These are phyloP conservation scores for Centrapalus pauciflorus DNA, from an alignment of 129 eudicot genomes.

Conservation along the genomic window DNA sequence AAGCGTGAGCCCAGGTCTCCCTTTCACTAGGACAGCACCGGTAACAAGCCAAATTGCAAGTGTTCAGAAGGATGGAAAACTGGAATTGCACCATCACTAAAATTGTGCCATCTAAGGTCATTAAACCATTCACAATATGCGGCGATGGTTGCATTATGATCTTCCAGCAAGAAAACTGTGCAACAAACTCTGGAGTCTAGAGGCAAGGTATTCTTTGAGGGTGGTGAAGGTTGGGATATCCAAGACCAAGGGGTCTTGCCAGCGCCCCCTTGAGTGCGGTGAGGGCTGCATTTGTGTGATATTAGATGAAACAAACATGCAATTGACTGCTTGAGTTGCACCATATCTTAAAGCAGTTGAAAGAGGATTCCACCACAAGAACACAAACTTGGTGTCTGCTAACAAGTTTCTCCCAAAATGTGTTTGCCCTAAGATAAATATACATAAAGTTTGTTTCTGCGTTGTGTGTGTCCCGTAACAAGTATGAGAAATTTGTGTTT, in stretches of 20 bases:
- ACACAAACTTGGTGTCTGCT: background rate
- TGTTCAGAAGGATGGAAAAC: constrained; percentile 32
- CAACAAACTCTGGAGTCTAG: no score
- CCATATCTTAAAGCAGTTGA: no score
- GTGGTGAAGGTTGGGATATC: constrained; percentile 31
- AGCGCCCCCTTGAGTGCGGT: constrained; percentile 26
- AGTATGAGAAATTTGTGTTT: constrained; percentile 3
- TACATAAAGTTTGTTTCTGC: background rate
- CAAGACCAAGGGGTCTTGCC: constrained; percentile 17
- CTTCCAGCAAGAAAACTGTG: constrained; percentile 23
- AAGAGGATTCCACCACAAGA: background rate
- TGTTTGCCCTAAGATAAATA: constrained; percentile 11
- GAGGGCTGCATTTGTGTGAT: constrained; percentile 27
- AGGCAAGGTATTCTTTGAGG: constrained; percentile 21
- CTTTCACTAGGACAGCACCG: constrained; percentile 16
- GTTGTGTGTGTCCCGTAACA: background rate
- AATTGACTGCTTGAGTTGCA: constrained; percentile 17
- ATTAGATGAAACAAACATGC: constrained; percentile 29
- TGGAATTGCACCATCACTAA: constrained; percentile 26
- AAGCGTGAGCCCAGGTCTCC: constrained; percentile 20
- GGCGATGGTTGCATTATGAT: constrained; percentile 26
- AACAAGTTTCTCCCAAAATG: no score
- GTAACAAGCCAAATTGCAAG: constrained; percentile 28
- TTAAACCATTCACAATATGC: constrained; percentile 23
- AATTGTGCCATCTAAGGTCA: constrained; percentile 23